These are phyloP conservation scores for Ceratocystis papillata DNA, from an alignment of 2,329 filamentous ascomycete species.

Conservation along the genomic window DNA sequence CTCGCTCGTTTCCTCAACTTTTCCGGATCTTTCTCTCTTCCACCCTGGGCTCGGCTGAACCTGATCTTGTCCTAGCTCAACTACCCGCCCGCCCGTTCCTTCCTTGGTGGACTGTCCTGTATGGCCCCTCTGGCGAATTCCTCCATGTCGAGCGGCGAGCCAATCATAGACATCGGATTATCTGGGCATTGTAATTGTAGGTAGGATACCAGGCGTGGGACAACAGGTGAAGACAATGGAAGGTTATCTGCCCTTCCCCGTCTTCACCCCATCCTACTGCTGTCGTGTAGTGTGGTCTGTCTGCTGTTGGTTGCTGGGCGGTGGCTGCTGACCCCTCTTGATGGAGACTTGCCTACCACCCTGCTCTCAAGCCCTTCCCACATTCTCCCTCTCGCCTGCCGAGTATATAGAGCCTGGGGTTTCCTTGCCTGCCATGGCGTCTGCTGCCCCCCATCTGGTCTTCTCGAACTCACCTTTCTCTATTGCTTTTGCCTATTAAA, in stretches of 20 bases:
- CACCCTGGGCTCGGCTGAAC: too few relatives aligned
- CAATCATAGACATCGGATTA: neutral
- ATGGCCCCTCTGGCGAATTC: neutral
- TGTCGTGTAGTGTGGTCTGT: neutral
- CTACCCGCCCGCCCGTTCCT: neutral
- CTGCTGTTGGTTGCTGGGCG: neutral
- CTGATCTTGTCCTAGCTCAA: neutral
- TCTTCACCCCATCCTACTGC: neutral
- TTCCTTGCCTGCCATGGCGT: neutral
- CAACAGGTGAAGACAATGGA: neutral
- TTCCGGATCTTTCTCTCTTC: too few relatives aligned
- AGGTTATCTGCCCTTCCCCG: neutral
- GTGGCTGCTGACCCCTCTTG: neutral
- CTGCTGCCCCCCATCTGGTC: neutral
- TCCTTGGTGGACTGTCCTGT: neutral
- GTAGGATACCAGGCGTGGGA: neutral
- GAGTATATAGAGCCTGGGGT: constrained; percentile 1
- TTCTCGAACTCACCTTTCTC: neutral
- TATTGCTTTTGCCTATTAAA: too few relatives aligned
- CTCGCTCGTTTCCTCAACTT: neutral
- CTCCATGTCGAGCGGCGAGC: neutral
- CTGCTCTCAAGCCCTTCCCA: neutral
- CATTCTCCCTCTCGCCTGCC: neutral
- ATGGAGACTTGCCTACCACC: neutral
- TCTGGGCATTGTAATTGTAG: neutral